These are phyloP conservation scores for Saccharomycopsis sp. DNA, from an alignment of 805 yeast genomes.

Conservation along the genomic window DNA sequence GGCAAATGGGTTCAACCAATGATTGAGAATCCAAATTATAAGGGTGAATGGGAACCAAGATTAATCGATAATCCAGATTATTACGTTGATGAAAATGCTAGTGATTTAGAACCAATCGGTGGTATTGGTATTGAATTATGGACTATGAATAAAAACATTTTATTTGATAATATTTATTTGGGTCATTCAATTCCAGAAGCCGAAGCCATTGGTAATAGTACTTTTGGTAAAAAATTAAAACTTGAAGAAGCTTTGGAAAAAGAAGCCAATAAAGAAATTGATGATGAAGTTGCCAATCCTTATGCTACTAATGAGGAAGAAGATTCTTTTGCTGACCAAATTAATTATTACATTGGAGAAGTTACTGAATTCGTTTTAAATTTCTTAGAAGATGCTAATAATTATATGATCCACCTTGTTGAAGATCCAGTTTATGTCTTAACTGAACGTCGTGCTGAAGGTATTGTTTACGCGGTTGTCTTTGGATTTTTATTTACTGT, in stretches of 20 bases:
- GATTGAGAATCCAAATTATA: conserved; percentile 63
- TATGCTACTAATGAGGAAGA: conserved; percentile 18
- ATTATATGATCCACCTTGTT: conserved; percentile 30
- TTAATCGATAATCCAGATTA: conserved; percentile 60
- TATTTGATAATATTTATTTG: conserved; percentile 76
- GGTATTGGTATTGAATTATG: conserved; percentile 84
- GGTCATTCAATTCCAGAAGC: conserved; percentile 84
- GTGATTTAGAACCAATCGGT: conserved; percentile 57
- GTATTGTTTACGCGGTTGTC: conserved; percentile 35
- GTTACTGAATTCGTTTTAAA: conserved; percentile 36
- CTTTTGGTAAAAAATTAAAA: conserved; percentile 47
- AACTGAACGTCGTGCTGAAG: conserved; percentile 38
- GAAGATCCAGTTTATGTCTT: conserved; percentile 36
- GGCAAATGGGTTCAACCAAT: conserved; percentile 73
- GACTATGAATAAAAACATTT: conserved; percentile 67
- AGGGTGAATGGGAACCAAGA: conserved; percentile 71
- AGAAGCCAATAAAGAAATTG: conserved; percentile 28
- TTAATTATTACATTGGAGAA: conserved; percentile 42
- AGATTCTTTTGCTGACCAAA: conserved; percentile 4
- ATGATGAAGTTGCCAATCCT: conserved; percentile 33
- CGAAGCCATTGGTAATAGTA: conserved; percentile 67
- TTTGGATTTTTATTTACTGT: conserved; percentile 32
- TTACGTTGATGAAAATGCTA: conserved; percentile 46
- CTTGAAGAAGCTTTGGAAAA: conserved; percentile 38
- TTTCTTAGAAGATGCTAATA: conserved; percentile 23